phyloP scores from a whole-genome alignment of 1,284 basidiomycete species.

The Anthracocystis panici-leucophaei region DNA sequence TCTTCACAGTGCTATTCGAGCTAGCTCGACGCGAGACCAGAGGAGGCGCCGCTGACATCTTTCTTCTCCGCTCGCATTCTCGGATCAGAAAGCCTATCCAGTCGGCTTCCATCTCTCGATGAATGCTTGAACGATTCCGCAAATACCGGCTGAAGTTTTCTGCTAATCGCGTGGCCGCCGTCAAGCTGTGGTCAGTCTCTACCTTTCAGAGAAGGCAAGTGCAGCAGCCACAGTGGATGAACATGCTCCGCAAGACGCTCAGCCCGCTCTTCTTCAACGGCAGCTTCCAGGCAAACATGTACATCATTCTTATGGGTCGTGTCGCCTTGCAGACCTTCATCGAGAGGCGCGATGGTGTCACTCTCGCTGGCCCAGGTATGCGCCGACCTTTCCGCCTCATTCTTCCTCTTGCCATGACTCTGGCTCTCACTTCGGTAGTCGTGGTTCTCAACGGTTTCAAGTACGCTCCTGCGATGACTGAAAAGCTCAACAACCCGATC shows the following conservation, averaged over 20 bases:
- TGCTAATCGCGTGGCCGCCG: not conserved
- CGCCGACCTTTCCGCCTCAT: slow-evolving; percentile 58
- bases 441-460: slow-evolving; percentile 46
- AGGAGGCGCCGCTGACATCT: slow-evolving; percentile 28
- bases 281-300: slow-evolving; percentile 55
- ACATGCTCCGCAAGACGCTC: slow-evolving; percentile 53
- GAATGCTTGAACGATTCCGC: not conserved
- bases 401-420: slow-evolving; percentile 45
- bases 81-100: too few relatives aligned
- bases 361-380: slow-evolving; percentile 54
- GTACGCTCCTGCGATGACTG: slow-evolving; percentile 34
- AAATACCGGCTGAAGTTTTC: not conserved
- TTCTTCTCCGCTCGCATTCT: slow-evolving; percentile 9
- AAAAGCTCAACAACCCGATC: slow-evolving; percentile 43
- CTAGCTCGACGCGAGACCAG: slow-evolving; percentile 15
- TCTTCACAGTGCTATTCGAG: not conserved
- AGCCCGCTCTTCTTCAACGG: slow-evolving; percentile 57
- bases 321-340: slow-evolving; percentile 52
- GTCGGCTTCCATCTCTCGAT: not conserved
- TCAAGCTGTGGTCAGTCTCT: too few relatives aligned
- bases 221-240: slow-evolving; percentile 40
- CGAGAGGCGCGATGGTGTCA: slow-evolving; percentile 48
- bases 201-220: too few relatives aligned
- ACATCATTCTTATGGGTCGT: slow-evolving; percentile 56
- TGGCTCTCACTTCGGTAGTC: slow-evolving; percentile 52